These are phyloP conservation scores for Epichloe typhina DNA, from an alignment of 2,329 filamentous ascomycete genomes.

Conservation along the genomic window DNA sequence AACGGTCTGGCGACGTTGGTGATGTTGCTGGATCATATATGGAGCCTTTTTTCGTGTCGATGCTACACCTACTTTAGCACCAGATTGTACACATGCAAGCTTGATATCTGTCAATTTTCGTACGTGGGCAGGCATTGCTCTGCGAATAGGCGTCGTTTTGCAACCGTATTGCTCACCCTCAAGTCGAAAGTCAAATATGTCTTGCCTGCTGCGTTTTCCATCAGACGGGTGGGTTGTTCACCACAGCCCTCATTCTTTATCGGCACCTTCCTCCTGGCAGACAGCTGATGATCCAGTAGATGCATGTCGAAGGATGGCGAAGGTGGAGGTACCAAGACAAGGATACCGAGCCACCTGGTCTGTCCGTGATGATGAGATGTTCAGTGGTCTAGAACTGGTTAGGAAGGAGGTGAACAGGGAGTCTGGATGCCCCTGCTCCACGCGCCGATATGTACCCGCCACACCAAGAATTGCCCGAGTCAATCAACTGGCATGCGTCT, in stretches of 20 bases:
- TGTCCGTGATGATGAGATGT: neutral
- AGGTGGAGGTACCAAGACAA: neutral
- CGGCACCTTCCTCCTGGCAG: neutral
- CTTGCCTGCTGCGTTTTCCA: neutral
- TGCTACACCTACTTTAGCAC: neutral
- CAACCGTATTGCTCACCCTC: neutral
- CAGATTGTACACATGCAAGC: neutral
- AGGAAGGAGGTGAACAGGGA: neutral
- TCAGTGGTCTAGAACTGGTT: neutral
- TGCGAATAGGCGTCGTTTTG: neutral
- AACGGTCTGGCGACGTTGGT: slow-evolving; percentile 7
- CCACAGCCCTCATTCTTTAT: neutral
- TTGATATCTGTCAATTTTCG: neutral
- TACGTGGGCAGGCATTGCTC: neutral
- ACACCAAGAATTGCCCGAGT: too few species aligned
- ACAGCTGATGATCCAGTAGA: neutral
- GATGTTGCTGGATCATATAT: neutral
- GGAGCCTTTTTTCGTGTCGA: neutral
- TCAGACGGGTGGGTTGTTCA: neutral
- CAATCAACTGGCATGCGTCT: too few species aligned
- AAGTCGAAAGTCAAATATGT: neutral
- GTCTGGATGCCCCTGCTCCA: too few species aligned
- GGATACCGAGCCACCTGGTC: too few species aligned
- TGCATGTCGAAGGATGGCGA: neutral
- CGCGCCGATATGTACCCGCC: too few species aligned